Evolutionary conservation across 805 yeast genomes (phyloP).

Genomic region (Metschnikowia gruessii): DNA sequence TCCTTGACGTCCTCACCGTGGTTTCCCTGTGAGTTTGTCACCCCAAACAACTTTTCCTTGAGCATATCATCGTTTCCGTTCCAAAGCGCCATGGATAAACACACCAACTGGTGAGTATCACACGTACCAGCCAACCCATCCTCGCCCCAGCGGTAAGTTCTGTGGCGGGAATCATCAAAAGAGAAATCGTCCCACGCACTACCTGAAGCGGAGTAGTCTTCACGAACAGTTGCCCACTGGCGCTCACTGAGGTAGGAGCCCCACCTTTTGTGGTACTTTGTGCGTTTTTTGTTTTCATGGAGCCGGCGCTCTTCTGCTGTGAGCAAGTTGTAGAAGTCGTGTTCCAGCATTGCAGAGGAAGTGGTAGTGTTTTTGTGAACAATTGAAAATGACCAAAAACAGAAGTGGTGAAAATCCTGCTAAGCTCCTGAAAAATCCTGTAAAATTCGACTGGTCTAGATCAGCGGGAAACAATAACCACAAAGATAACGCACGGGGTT

Average conservation of each 20-base stretch:
- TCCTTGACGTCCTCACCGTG: slow-evolving; percentile 97
- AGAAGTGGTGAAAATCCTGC: too few relatives aligned
- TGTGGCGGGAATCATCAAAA: slow-evolving; percentile 74
- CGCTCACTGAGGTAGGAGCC: slow-evolving; percentile 89
- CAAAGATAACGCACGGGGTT: too few relatives aligned
- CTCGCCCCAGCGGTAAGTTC: slow-evolving; percentile 93
- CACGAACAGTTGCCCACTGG: slow-evolving; percentile 72
- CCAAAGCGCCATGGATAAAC: slow-evolving; percentile 86
- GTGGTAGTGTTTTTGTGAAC: too few relatives aligned
- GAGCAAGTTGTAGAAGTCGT: slow-evolving; percentile 16
- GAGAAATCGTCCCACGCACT: slow-evolving; percentile 91
- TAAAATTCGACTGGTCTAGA: too few relatives aligned
- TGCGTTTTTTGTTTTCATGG: slow-evolving; percentile 29
- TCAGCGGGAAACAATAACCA: too few relatives aligned
- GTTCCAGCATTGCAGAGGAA: slow-evolving; percentile 14
- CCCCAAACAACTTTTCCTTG: slow-evolving; percentile 84
- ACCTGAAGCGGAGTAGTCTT: slow-evolving; percentile 81
- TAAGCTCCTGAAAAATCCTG: too few relatives aligned
- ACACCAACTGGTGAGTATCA: slow-evolving; percentile 75
- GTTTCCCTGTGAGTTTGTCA: slow-evolving; percentile 90
- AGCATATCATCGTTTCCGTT: slow-evolving; percentile 81
- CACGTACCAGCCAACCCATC: slow-evolving; percentile 90
- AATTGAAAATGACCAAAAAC: too few relatives aligned
- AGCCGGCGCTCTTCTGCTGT: slow-evolving; percentile 42
- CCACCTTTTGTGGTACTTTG: slow-evolving; percentile 78